phyloP scores from a whole-genome alignment of 805 yeast species.

The Monosporozyma yasuniensis region DNA sequence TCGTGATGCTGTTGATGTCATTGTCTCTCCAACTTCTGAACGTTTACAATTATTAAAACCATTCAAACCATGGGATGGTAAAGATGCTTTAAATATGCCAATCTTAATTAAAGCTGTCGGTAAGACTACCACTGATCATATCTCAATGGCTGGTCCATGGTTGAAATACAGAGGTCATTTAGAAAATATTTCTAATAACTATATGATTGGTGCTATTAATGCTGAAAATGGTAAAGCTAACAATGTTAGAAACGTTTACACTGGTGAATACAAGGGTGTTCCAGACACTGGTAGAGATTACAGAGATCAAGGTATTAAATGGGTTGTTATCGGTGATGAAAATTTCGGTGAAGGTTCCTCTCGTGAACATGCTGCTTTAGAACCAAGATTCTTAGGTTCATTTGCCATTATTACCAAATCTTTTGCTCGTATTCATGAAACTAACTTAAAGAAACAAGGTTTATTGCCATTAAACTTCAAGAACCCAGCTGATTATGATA shows the following conservation, averaged over 20 bases:
- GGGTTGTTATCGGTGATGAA: constrained; percentile 99
- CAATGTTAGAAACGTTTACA: constrained; percentile 79
- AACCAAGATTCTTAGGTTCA: constrained; percentile 98
- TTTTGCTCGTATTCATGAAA: constrained; percentile 98
- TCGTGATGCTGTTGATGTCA: constrained; percentile 65
- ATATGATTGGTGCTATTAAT: constrained; percentile 98
- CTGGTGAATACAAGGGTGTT: constrained; percentile 88
- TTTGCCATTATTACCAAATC: constrained; percentile 96
- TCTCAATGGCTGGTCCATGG: constrained; percentile 99
- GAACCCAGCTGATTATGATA: constrained; percentile 85
- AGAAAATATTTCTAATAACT: constrained; percentile 96
- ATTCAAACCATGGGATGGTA: constrained; percentile 93
- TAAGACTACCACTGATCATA: constrained; percentile 98
- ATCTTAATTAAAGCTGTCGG: constrained; percentile 93
- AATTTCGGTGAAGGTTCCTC: constrained; percentile 99
- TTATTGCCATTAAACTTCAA: constrained; percentile 91
- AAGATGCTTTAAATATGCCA: constrained; percentile 82
- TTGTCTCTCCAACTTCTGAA: constrained; percentile 82
- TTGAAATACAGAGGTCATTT: constrained; percentile 99
- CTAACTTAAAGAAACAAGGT: constrained; percentile 99
- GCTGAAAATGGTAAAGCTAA: constrained; percentile 94
- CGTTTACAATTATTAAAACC: constrained; percentile 93
- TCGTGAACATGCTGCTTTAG: constrained; percentile 99
- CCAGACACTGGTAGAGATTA: constrained; percentile 94
- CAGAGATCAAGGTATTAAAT: constrained; percentile 84